Evolutionary conservation across 345 rosid species (phyloP).

Genomic region (Laguncularia racemosa): DNA sequence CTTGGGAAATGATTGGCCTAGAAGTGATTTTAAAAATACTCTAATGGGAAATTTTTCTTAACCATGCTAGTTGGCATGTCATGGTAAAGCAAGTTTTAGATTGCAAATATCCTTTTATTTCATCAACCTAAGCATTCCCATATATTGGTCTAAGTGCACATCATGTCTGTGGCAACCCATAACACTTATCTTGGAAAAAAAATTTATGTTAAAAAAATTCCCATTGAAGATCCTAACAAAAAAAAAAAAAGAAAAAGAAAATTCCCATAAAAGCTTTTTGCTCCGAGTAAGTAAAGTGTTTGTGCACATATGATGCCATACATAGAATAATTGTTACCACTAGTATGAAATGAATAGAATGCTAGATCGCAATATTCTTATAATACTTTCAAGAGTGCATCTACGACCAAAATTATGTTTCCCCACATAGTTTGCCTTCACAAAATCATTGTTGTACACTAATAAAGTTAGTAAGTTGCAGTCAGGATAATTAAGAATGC

Average conservation of each 20-base stretch:
- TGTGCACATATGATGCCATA: too few relatives aligned
- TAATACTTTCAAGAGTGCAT: slow-evolving; percentile 86
- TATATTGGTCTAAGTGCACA: background rate
- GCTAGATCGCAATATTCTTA: background rate
- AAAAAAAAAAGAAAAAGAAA: too few relatives aligned
- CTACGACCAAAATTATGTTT: slow-evolving; percentile 70
- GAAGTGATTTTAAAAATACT: too few relatives aligned
- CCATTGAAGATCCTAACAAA: too few relatives aligned
- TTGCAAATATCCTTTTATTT: background rate
- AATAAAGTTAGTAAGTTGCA: slow-evolving; percentile 77
- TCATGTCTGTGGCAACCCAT: background rate
- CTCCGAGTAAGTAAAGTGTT: too few relatives aligned
- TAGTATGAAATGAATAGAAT: slow-evolving; percentile 1
- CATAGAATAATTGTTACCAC: background rate
- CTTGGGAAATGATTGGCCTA: too few relatives aligned
- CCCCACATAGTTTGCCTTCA: slow-evolving; percentile 91
- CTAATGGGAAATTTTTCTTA: too few relatives aligned
- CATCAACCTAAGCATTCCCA: background rate
- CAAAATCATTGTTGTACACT: slow-evolving; percentile 80
- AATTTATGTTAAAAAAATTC: background rate
- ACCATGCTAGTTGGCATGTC: too few relatives aligned
- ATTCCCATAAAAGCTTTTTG: background rate
- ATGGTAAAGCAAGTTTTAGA: background rate
- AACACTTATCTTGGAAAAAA: too few relatives aligned
- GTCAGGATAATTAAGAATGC: slow-evolving; percentile 92